Conservation (phyloP, 2,329 filamentous ascomycete species). For the Phaeosphaeria sp. region DNA sequence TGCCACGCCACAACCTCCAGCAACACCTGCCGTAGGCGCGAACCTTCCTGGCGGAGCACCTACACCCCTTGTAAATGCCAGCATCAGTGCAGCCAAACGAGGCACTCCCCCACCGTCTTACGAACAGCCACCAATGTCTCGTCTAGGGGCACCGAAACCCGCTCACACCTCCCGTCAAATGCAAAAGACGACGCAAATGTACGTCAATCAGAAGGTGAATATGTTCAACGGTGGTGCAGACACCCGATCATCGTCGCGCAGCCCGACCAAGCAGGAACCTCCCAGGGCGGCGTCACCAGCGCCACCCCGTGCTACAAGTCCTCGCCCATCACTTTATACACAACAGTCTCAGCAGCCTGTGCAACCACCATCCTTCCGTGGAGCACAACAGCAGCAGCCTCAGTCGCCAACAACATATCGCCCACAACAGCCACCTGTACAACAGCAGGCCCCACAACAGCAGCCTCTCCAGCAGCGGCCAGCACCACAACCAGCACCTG, state of each 20-base stretch:
- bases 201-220: slow-evolving; percentile 79
- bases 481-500: slow-evolving; percentile 1
- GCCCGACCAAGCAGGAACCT: slow-evolving; percentile 51
- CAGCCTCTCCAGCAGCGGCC: slow-evolving; percentile 53
- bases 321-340: slow-evolving; percentile 62
- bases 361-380: slow-evolving; percentile 19
- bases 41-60: slow-evolving; percentile 51
- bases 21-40: slow-evolving; percentile 47
- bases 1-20: slow-evolving; percentile 71
- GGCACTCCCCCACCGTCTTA: slow-evolving; percentile 89
- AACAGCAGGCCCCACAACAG: slow-evolving; percentile 49
- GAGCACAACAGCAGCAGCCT: slow-evolving; percentile 10
- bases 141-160: slow-evolving; percentile 86
- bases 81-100: slow-evolving; percentile 64
- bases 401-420: slow-evolving; percentile 15
- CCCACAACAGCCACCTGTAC: slow-evolving; percentile 32
- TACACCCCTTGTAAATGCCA: slow-evolving; percentile 54
- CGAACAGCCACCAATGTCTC: slow-evolving; percentile 71
- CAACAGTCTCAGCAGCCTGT: slow-evolving; percentile 15
- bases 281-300: slow-evolving; percentile 69
- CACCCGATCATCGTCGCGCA: slow-evolving; percentile 66
- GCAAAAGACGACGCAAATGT: slow-evolving; percentile 93
- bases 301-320: slow-evolving; percentile 63
- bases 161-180: slow-evolving; percentile 93
- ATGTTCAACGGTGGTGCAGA: slow-evolving; percentile 66